Base-by-base conservation (phyloP, 1,284 basidiomycete genomes). In the Stereum hirsutum region DNA sequence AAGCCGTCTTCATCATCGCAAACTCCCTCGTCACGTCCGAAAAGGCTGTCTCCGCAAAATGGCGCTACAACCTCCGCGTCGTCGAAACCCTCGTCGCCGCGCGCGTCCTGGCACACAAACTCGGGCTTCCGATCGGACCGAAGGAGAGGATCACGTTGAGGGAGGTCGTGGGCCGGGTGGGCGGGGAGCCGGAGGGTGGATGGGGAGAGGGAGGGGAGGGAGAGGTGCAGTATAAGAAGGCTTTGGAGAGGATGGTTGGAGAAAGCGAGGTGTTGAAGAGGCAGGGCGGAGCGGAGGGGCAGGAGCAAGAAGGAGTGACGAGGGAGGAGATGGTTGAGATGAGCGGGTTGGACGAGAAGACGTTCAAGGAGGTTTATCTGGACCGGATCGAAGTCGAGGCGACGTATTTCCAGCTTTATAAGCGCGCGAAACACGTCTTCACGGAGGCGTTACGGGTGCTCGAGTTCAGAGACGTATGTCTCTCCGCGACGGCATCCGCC, bases 21-120 rank as follows among this genome's bases (percentile, higher is more conserved):
- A 90, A 93, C 65, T 89, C 87, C 14, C 75, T 90, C 30, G 81
- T 90, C 24, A 78, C 85, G n/a, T 80, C 85, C 25, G 82, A 90
- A 56, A 91, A 92, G 59, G 78, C 80, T 2, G 72, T 84, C 19
- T 41, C 47, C 77, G 77, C 33, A 82, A 88, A 2, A 85, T 76
- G 71, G 40, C 73, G 80, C 36, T 93, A 93, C 67, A 94, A 94
- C 59, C 69, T 94, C 26, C 83, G 89, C 17, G 89, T 91, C 17
- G 83, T 93, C 15, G 91, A 94, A 62, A 87, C 82, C 0, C 78
- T 90, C 23, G 81, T 80, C 41, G 83, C 79, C 2, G 86, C 89
- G 0, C 72, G 85, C 12, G 68, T 90, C 5, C 72, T 94, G 10
- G 77, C 79, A 0, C 68, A 69, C 21, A 59, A 66, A 5, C 71